Evolutionary conservation across 129 eudicot species (phyloP), one percentile per base, ranked within the genome.

Genomic region (Glebionis coronaria): DNA sequence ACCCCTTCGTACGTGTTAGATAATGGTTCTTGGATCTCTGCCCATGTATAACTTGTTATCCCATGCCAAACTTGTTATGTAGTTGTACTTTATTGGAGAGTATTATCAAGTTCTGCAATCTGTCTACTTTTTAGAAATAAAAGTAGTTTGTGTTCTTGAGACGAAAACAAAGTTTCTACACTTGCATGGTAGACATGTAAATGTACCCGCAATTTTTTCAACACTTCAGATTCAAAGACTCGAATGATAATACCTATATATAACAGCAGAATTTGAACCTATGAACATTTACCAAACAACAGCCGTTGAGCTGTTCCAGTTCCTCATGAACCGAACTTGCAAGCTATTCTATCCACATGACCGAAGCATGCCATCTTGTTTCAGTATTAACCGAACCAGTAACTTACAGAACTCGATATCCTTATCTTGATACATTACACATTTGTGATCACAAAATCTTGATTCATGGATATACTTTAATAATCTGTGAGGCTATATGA

Each of bases 311-410:
- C 40, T 9, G 5, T 35, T 35, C 40, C 35, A 1, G 5, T 5
- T 35, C 40, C 1, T 35, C 40, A 6, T 6, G 9, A 35, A 53
- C 58, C 58, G 19, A 35, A 35, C 11, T 12, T 66, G 29, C n/a
- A n/a, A n/a, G n/a, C n/a, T n/a, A n/a, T 44, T 44, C 18, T 20
- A 12, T 44, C 9, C 68, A 63, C 44, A 4, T 63, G 19, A 25
- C 40, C n/a, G n/a, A n/a, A 27, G 45, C 56, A 11, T 63, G 55
- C 56, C 45, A 12, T 63, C 52, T 68, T 68, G 72, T 53, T 53
- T 67, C 18, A 35, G 61, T 35, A 53, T 53, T 19, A 53, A 18
- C 38, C 51, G 27, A 40, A 51, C n/a, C 13, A 52, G 31, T 57
- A 70, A 56, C 60, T 4, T 27, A 18, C 25, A 23, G 35, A 70